These are phyloP conservation scores for Anethum foeniculum DNA, from an alignment of 140 eudicot genomes.

Conservation along the genomic window DNA sequence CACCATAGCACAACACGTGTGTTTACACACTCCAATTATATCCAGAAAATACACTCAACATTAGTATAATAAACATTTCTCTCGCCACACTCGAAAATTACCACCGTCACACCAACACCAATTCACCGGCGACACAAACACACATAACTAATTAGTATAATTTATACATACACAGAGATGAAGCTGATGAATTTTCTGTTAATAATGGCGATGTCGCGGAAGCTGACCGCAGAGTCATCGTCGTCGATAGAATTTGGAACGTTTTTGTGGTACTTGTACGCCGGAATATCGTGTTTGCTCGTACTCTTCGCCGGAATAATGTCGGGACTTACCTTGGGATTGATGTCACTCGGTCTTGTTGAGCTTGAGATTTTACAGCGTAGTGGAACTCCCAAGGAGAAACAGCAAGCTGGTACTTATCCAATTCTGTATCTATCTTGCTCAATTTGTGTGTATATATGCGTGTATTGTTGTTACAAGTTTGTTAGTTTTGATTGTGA, in stretches of 20 bases:
- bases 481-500: background rate
- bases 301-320: conserved; percentile 86
- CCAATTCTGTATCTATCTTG: background rate
- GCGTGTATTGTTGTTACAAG: background rate
- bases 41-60: background rate
- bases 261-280: conserved; percentile 58
- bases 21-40: background rate
- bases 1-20: background rate
- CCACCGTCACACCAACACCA: background rate
- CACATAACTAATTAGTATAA: background rate
- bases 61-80: background rate
- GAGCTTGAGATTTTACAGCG: conserved; percentile 95
- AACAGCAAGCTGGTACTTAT: conserved; percentile 69
- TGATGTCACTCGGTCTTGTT: conserved; percentile 93
- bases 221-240: conserved; percentile 33
- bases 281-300: conserved; percentile 56
- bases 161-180: conserved; percentile 25
- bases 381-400: conserved; percentile 71
- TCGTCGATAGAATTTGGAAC: conserved; percentile 56
- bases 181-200: conserved; percentile 37
- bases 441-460: background rate
- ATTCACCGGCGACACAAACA: background rate
- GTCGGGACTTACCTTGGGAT: conserved; percentile 93
- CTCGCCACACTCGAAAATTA: too few species aligned
- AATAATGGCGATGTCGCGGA: conserved; percentile 23